Evolutionary conservation across 352 stramenopile species (phyloP).

Genomic region (Elongisporangium prolatum): DNA sequence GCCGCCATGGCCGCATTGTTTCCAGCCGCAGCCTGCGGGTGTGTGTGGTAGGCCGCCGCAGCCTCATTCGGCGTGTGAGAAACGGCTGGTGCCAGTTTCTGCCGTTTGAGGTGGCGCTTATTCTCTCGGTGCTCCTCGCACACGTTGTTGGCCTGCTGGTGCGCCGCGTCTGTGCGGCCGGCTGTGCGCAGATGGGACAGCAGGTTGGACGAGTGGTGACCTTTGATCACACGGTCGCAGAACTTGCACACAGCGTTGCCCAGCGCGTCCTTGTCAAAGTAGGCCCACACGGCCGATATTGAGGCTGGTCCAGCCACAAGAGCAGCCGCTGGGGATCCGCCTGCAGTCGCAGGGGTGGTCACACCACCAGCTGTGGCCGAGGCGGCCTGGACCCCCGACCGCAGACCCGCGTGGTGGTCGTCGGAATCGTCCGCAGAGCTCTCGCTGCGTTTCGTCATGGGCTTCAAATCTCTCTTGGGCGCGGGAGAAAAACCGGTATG

Average conservation of each 20-base stretch:
- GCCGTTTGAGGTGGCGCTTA: conserved; percentile 73
- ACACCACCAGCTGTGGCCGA: conserved; percentile 4
- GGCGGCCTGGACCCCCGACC: conserved; percentile 4
- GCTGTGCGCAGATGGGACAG: conserved; percentile 74
- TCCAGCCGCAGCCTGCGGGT: conserved; percentile 6
- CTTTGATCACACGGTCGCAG: conserved; percentile 81
- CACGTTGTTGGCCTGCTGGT: conserved; percentile 69
- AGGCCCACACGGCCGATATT: conserved; percentile 78
- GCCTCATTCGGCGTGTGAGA: conserved; percentile 8
- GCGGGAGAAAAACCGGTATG: neutral
- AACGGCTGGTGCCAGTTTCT: conserved; percentile 48
- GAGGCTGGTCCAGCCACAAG: conserved; percentile 29
- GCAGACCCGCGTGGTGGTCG: neutral
- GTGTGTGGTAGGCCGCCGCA: conserved; percentile 14
- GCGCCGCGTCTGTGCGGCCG: conserved; percentile 55
- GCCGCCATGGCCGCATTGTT: conserved; percentile 5
- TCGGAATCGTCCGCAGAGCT: neutral
- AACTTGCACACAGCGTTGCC: conserved; percentile 85
- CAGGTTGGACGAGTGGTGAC: conserved; percentile 80
- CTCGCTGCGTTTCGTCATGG: neutral
- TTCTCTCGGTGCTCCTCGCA: conserved; percentile 79
- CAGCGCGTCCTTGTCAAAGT: conserved; percentile 72
- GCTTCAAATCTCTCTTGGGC: neutral
- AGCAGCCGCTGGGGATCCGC: conserved; percentile 3
- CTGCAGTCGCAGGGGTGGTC: conserved; percentile 5